Conservation (phyloP, 768 basidiomycete genomes). For the Zangia roseola region DNA sequence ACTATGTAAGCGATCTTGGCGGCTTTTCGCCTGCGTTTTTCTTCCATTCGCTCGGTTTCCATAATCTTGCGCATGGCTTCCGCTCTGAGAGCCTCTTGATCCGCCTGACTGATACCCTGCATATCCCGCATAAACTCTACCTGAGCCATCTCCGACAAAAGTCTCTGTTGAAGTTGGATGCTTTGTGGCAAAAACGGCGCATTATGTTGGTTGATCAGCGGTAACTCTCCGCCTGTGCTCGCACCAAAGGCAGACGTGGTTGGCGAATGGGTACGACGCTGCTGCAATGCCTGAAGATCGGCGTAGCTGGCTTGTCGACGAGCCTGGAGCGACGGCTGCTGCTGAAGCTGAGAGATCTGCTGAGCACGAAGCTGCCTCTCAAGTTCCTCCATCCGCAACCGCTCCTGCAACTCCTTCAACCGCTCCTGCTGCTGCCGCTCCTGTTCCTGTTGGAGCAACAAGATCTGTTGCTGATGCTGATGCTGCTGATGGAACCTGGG, state of each 20-base stretch:
- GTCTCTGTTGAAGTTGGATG: conserved; percentile 70
- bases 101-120: conserved; percentile 55
- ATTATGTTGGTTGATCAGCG: conserved; percentile 49
- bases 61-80: conserved; percentile 89
- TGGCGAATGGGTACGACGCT: conserved; percentile 52
- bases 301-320: conserved; percentile 43
- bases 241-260: conserved; percentile 35
- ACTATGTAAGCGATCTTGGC: conserved; percentile 91
- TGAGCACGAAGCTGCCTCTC: conserved; percentile 61
- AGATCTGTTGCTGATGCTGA: conserved; percentile 69
- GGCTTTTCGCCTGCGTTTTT: conserved; percentile 75
- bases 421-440: conserved; percentile 57
- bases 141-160: conserved; percentile 75
- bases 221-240: conserved; percentile 26
- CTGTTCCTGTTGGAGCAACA: conserved; percentile 68
- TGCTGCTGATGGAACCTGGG: conserved; percentile 78
- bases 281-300: conserved; percentile 48
- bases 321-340: conserved; percentile 38
- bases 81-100: conserved; percentile 68
- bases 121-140: conserved; percentile 65
- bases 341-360: conserved; percentile 48
- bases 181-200: conserved; percentile 57
- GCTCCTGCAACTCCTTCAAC: conserved; percentile 61
- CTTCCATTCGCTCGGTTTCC: conserved; percentile 87
- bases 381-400: conserved; percentile 60